A percentile compares a stretch with the other conserved stretches of the same genome.
Conservation (phyloP, 345 rosid species). For the Eucalyptus polyanthemos region DNA sequence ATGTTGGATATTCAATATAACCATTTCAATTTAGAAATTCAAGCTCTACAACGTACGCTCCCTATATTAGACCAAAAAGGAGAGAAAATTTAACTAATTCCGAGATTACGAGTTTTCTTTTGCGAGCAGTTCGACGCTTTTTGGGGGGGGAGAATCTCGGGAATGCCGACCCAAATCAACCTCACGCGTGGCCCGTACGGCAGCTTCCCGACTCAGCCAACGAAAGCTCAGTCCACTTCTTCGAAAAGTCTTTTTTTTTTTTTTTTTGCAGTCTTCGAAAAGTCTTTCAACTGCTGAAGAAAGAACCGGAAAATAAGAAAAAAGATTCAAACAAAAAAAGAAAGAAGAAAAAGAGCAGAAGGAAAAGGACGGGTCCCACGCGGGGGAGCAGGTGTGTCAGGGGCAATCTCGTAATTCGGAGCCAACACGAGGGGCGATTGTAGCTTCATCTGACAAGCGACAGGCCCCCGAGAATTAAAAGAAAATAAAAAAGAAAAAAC, state of each 20-base stretch:
- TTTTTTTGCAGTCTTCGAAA: too few relatives aligned
- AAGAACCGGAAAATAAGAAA: background rate
- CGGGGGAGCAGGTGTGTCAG: background rate
- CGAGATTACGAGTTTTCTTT: background rate
- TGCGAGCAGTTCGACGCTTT: background rate
- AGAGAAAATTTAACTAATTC: background rate
- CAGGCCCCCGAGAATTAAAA: background rate
- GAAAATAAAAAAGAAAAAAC: background rate
- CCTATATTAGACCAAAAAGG: too few relatives aligned
- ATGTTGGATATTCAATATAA: background rate
- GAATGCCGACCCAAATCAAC: background rate
- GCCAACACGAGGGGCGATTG: background rate
- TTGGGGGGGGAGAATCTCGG: background rate
- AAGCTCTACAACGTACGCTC: too few relatives aligned
- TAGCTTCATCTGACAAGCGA: background rate
- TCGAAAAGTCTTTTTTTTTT: background rate
- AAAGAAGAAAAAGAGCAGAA: background rate
- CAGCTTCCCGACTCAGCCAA: background rate
- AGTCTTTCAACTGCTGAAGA: background rate
- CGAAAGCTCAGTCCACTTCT: background rate
- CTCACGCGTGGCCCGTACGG: background rate
- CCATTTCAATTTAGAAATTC: background rate
- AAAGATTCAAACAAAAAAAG: background rate
- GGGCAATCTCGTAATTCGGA: background rate
- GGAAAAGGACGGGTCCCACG: background rate